Conservation (phyloP, 2,329 filamentous ascomycete genomes). For the Pestalotiopsis sp. region DNA sequence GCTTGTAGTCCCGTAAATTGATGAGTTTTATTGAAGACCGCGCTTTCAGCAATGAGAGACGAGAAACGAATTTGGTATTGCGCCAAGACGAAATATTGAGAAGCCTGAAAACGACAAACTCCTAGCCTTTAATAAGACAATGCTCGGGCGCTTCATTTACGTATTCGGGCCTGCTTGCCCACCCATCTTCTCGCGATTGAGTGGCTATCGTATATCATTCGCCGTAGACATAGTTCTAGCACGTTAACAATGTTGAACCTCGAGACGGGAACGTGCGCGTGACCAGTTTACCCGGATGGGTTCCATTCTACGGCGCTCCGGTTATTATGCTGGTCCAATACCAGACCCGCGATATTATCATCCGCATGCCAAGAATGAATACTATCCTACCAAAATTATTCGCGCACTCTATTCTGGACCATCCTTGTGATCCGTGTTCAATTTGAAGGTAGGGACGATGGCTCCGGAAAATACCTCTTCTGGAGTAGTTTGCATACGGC, state of each 20-base stretch:
- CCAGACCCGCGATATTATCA: background rate
- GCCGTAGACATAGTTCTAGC: background rate
- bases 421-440: background rate
- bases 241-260: background rate
- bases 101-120: background rate
- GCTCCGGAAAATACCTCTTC: background rate
- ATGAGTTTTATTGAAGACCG: background rate
- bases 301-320: slow-evolving; percentile 11
- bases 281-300: slow-evolving; percentile 3
- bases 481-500: background rate
- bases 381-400: background rate
- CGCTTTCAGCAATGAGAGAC: background rate
- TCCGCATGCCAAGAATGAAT: slow-evolving; percentile 4
- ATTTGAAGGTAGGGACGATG: background rate
- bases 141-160: background rate
- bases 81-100: background rate
- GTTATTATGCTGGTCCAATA: background rate
- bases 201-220: background rate
- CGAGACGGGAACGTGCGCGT: background rate
- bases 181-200: no score
- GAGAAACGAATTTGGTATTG: background rate
- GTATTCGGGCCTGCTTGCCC: background rate
- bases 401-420: background rate
- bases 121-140: background rate
- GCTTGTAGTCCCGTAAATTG: background rate